These are phyloP conservation scores for Sclerotinia borealis DNA, from an alignment of 2,329 filamentous ascomycete species.

Conservation along the genomic window DNA sequence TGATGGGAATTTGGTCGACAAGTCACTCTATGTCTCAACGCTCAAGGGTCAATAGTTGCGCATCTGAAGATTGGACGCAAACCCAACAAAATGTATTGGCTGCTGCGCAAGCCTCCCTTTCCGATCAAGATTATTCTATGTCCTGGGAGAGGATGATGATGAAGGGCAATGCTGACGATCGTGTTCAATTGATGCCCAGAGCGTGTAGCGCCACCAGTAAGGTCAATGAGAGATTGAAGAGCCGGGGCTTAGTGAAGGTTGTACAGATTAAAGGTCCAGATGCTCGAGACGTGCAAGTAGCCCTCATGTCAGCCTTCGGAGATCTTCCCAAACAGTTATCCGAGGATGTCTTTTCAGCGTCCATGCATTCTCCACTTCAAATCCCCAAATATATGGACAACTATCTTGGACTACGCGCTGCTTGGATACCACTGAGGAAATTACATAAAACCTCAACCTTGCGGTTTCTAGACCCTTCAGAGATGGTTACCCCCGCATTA, in stretches of 20 bases:
- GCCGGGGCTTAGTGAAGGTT: conserved; percentile 63
- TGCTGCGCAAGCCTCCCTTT: conserved; percentile 25
- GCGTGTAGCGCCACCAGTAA: conserved; percentile 58
- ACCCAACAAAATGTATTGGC: conserved; percentile 27
- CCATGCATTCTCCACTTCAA: conserved; percentile 16
- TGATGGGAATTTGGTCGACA: conserved; percentile 48
- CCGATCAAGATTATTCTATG: conserved; percentile 21
- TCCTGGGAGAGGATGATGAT: conserved; percentile 23
- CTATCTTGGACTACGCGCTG: conserved; percentile 51
- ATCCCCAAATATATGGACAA: conserved; percentile 21
- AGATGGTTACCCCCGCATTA: conserved; percentile 65
- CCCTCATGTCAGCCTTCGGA: conserved; percentile 57
- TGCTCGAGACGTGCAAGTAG: conserved; percentile 60
- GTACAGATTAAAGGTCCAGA: conserved; percentile 57
- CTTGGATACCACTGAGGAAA: conserved; percentile 73
- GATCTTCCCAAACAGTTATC: conserved; percentile 41
- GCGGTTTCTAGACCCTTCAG: conserved; percentile 61
- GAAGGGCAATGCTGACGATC: not conserved
- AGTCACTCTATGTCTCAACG: conserved; percentile 35
- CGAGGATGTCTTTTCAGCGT: conserved; percentile 21
- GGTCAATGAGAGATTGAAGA: conserved; percentile 66
- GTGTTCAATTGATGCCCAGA: conserved; percentile 42
- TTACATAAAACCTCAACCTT: conserved; percentile 67
- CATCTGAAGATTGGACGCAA: conserved; percentile 43
- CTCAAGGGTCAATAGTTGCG: conserved; percentile 33